These are phyloP conservation scores for Oryza glumipatula DNA, from an alignment of 176 grass and related monocot genomes.

Conservation along the genomic window DNA sequence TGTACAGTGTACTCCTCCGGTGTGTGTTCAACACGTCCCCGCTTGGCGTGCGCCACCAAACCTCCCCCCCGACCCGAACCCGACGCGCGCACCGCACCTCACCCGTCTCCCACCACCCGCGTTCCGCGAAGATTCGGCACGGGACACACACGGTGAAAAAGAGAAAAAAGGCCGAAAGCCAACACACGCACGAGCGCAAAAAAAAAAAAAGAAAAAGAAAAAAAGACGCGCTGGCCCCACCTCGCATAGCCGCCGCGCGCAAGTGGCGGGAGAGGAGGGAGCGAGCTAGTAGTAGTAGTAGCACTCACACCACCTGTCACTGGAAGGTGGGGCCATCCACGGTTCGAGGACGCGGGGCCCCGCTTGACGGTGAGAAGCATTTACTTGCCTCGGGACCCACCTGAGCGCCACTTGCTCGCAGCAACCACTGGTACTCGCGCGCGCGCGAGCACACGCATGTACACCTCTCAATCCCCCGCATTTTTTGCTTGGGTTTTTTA, in stretches of 20 bases:
- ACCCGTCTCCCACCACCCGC: neutral
- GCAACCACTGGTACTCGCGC: neutral
- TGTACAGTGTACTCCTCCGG: no score
- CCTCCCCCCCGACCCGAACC: constrained; percentile 36
- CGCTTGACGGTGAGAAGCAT: neutral
- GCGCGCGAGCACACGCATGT: neutral
- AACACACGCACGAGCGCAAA: neutral
- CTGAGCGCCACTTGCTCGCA: constrained; percentile 35
- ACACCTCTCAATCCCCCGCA: no score
- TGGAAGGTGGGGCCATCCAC: neutral
- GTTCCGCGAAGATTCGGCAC: constrained; percentile 46
- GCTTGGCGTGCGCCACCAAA: constrained; percentile 23
- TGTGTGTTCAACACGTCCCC: no score
- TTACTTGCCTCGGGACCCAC: neutral
- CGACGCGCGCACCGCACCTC: neutral
- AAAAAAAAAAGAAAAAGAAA: no score
- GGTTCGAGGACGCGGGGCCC: neutral
- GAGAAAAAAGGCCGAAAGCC: neutral
- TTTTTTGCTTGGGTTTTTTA: neutral
- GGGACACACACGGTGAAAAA: neutral
- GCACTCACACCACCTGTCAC: neutral
- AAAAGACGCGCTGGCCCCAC: neutral
- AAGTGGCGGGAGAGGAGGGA: neutral
- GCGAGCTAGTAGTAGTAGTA: neutral
- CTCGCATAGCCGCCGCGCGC: constrained; percentile 32